Conservation (phyloP, 2,329 filamentous ascomycete species). For the Ciborinia camelliae region DNA sequence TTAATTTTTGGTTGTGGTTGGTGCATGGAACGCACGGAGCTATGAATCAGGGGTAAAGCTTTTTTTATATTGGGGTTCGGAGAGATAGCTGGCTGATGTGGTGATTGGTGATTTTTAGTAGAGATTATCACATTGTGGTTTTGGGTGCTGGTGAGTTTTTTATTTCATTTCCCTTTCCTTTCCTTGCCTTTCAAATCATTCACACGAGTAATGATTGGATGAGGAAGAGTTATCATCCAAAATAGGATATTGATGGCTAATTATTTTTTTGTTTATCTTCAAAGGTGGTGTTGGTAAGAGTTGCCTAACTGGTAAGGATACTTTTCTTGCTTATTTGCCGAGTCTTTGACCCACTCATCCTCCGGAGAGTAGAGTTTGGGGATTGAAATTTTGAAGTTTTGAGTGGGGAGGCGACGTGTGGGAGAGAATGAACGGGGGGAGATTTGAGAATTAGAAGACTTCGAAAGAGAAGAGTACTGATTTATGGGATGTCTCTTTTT, state of each 20-base stretch:
- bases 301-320: constrained; percentile 64
- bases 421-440: background rate
- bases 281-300: constrained; percentile 71
- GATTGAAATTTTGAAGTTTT: background rate
- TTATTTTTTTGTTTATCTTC: constrained; percentile 34
- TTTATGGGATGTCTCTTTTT: constrained; percentile 12
- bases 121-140: constrained; percentile 66
- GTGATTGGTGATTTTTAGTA: constrained; percentile 38
- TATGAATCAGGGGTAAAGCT: constrained; percentile 20
- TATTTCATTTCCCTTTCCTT: constrained; percentile 6
- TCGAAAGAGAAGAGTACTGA: background rate
- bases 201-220: background rate
- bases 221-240: background rate
- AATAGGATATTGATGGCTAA: constrained; percentile 23
- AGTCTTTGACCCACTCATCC: constrained; percentile 16
- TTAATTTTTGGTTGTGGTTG: background rate
- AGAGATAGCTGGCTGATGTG: constrained; percentile 13
- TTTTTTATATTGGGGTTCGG: constrained; percentile 1
- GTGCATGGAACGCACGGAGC: constrained; percentile 15
- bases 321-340: constrained; percentile 7
- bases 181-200: constrained; percentile 1
- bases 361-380: constrained; percentile 4
- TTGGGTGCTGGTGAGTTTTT: constrained; percentile 52
- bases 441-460: background rate
- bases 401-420: background rate